phyloP scores from a whole-genome alignment of 2,329 filamentous ascomycete species.

The Ceratocystis smalleyi region DNA sequence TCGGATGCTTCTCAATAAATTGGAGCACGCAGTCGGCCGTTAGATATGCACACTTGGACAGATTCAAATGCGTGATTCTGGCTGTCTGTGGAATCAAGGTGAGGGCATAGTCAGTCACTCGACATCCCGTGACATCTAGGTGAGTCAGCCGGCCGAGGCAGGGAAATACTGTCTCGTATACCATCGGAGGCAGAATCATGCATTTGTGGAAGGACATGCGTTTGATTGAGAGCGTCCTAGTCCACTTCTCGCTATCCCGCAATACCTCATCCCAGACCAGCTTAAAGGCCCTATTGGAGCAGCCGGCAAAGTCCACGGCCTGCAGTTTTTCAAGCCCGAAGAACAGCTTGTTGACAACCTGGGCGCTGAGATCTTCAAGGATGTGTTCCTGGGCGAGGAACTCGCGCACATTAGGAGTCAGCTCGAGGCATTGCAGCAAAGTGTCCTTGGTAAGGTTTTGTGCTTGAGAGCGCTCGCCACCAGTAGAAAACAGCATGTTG shows the following conservation, averaged over 20 bases:
- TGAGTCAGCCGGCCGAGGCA: slow-evolving; percentile 55
- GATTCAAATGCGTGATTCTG: slow-evolving; percentile 58
- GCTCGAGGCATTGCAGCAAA: slow-evolving; percentile 51
- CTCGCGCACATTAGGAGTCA: slow-evolving; percentile 60
- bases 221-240: slow-evolving; percentile 34
- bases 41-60: slow-evolving; percentile 59
- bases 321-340: slow-evolving; percentile 47
- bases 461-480: slow-evolving; percentile 57
- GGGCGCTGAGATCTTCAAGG: slow-evolving; percentile 55
- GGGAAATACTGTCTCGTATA: slow-evolving; percentile 57
- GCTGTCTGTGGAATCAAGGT: slow-evolving; percentile 56
- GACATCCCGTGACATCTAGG: slow-evolving; percentile 64
- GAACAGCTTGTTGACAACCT: slow-evolving; percentile 56
- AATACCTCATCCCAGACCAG: slow-evolving; percentile 45
- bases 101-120: slow-evolving; percentile 57
- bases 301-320: slow-evolving; percentile 64
- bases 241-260: slow-evolving; percentile 26
- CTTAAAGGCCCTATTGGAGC: slow-evolving; percentile 52
- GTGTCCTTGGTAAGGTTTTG: slow-evolving; percentile 62
- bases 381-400: slow-evolving; percentile 70
- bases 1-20: slow-evolving; percentile 56
- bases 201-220: slow-evolving; percentile 67
- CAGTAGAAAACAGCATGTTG: slow-evolving; percentile 58
- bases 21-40: slow-evolving; percentile 50
- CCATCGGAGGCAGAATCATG: slow-evolving; percentile 48